Percentiles rank a stretch among this genome's conserved stretches.
phyloP scores from a whole-genome alignment of 148 eudicot genomes.

The Rhododendron vialii region DNA sequence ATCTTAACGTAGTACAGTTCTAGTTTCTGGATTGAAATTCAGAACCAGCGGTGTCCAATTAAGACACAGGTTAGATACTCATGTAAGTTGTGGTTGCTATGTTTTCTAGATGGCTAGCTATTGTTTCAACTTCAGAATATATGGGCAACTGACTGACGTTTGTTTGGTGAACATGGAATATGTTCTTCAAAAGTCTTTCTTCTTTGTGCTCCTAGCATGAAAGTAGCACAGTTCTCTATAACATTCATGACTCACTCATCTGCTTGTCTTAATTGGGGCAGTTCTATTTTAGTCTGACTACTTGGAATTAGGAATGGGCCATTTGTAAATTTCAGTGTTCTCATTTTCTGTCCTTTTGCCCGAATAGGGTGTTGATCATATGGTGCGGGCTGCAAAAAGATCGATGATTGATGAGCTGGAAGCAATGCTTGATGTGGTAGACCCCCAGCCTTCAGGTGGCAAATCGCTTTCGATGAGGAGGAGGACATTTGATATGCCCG shows the following conservation, averaged over 20 bases:
- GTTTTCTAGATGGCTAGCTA: not conserved
- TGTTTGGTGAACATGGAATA: not conserved
- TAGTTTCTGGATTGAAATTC: not conserved
- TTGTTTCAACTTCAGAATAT: not conserved
- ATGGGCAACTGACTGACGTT: not conserved
- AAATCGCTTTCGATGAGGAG: constrained; percentile 54
- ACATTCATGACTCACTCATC: not conserved
- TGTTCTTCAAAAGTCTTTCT: not conserved
- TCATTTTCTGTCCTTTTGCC: not conserved
- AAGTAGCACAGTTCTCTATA: not conserved
- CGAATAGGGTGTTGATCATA: constrained; percentile 71
- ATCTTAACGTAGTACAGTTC: not conserved
- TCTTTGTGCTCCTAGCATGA: not conserved
- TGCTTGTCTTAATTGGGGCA: not conserved
- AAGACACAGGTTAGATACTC: not conserved
- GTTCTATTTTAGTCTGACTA: not conserved
- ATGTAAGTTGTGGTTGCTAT: not conserved
- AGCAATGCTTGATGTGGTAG: constrained; percentile 97
- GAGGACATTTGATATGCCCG: constrained; percentile 96
- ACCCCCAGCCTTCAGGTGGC: constrained; percentile 71
- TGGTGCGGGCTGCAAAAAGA: constrained; percentile 88
- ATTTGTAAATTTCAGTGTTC: not conserved
- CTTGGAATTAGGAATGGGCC: not conserved
- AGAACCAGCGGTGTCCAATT: not conserved
- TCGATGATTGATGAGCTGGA: constrained; percentile 95